phyloP scores from a whole-genome alignment of 352 stramenopile species.

The Pythium pyrilobum region DNA sequence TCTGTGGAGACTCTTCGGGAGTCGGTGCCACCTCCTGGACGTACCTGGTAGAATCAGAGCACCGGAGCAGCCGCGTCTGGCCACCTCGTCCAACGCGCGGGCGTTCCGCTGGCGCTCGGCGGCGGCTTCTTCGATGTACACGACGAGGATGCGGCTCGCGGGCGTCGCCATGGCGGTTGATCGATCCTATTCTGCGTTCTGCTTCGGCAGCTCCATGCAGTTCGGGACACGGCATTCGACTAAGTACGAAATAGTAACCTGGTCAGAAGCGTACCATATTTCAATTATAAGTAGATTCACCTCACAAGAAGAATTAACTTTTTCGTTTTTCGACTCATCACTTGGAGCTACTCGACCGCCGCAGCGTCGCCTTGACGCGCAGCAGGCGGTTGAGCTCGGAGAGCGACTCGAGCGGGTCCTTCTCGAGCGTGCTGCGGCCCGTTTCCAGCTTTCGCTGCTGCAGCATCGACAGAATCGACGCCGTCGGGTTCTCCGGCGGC shows the following conservation, averaged over 20 bases:
- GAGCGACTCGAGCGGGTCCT: conserved; percentile 44
- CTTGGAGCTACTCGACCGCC: conserved; percentile 21
- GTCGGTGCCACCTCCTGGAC: background rate
- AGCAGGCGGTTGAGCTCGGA: conserved; percentile 54
- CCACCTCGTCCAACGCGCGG: conserved; percentile 32
- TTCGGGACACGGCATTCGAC: too few relatives aligned
- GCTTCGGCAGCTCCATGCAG: too few relatives aligned
- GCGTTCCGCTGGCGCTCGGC: background rate
- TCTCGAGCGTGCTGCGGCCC: conserved; percentile 11
- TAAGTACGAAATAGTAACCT: too few relatives aligned
- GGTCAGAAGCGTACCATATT: too few relatives aligned
- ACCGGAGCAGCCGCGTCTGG: conserved; percentile 42
- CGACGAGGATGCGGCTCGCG: conserved; percentile 18
- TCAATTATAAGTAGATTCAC: too few relatives aligned
- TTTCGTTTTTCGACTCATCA: too few relatives aligned
- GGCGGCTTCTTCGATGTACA: conserved; percentile 10
- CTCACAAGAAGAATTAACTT: too few relatives aligned
- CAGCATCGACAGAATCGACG: conserved; percentile 18
- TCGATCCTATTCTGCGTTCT: too few relatives aligned
- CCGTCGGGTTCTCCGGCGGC: conserved; percentile 10
- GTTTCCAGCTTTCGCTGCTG: conserved; percentile 16
- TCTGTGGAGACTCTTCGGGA: too few relatives aligned
- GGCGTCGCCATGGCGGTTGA: conserved; percentile 15
- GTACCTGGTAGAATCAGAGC: conserved; percentile 45
- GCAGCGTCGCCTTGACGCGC: conserved; percentile 45